Base-by-base conservation (phyloP, 805 yeast species). In the Hanseniaspora lindneri region DNA sequence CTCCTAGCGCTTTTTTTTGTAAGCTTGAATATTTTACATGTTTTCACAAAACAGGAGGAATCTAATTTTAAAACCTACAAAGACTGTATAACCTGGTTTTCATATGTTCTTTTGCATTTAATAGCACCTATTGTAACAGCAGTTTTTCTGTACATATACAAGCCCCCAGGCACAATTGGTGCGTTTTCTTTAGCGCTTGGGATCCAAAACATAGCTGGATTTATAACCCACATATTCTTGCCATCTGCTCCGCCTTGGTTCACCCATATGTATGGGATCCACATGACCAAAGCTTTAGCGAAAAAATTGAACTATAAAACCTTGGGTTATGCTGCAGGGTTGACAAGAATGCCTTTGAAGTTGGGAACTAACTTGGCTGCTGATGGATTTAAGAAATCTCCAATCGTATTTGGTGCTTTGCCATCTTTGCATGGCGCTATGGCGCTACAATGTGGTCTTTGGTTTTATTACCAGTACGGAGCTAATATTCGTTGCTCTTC, bases 201-300 rank as follows among this genome's bases (percentile, higher is more conserved):
- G 1, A 44, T 68, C 10, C 84, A 78, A 58, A 80, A 78, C 55
- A 68, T 78, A 11, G 61, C 68, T 1, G 82, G 83, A 21, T 78
- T 78, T 0, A 34, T 70, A 33, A 80, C 84, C 2, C 85, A 79
- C 59, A 58, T 80, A 32, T 41, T 70, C 5, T 67, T 79, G 59
- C 88, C 88, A 23, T 79, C 76, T 58, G 83, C 85, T 1, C 83
- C 87, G 0, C 87, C 87, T 3, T 77, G 85, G 80, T 80, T 78
- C 59, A 74, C 77, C 41, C 79, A 75, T 57, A 52, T 76, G 52
- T 71, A 80, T 54, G 83, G 85, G 3, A 70, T 72, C 20, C 43
- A 42, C 27, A 54, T 54, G 3, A 69, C 58, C 50, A 39, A 37
- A 14, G 21, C 11, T 21, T 23, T 46, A n/a, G n/a, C 27, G 2